Evolutionary conservation across 148 eudicot species (phyloP).

Genomic region (Amaranthus palmeri): DNA sequence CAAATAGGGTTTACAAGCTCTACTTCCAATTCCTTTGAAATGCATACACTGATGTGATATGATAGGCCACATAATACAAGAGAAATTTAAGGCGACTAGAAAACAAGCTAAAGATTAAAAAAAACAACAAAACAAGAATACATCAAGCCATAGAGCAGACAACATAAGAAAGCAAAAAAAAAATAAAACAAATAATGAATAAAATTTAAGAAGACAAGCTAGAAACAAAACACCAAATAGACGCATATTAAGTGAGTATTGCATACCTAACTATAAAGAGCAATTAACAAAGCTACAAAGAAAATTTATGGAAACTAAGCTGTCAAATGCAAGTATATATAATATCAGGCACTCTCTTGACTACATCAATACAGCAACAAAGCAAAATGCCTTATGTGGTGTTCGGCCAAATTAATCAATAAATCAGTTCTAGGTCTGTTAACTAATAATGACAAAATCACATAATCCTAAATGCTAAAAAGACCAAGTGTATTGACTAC

Average conservation of each 20-base stretch:
- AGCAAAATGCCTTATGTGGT: too few species aligned
- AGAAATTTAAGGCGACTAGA: background rate
- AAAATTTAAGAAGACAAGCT: background rate
- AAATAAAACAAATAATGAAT: background rate
- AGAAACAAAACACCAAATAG: background rate
- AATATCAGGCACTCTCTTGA: background rate
- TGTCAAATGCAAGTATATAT: background rate
- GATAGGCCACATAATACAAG: background rate
- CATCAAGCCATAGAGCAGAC: background rate
- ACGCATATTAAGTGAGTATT: background rate
- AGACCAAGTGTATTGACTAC: too few species aligned
- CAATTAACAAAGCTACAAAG: background rate
- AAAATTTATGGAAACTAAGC: background rate
- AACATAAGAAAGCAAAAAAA: background rate
- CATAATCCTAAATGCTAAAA: too few species aligned
- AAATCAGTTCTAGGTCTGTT: too few species aligned
- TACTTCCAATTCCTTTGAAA: background rate
- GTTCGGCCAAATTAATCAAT: too few species aligned
- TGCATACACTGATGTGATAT: background rate
- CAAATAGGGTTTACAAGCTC: background rate
- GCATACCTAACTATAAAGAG: background rate
- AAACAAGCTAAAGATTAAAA: background rate
- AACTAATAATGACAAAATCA: too few species aligned
- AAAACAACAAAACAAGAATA: background rate
- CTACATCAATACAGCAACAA: too few species aligned